Conservation (phyloP, 805 yeast genomes). For the Saturnispora sekii region DNA sequence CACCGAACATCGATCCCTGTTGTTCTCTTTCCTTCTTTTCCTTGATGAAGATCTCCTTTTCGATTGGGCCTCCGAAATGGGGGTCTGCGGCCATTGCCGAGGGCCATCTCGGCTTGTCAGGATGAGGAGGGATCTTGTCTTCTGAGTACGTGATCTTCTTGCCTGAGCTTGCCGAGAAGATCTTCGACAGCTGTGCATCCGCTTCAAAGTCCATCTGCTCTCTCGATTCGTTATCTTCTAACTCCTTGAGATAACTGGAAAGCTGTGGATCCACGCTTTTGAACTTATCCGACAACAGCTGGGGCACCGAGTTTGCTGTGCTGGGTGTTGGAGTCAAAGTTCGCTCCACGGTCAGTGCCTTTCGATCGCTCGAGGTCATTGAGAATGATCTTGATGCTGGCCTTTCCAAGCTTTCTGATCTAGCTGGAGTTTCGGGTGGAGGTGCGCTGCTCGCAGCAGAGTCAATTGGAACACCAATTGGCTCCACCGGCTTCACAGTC, state of each 20-base stretch:
- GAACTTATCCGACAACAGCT: constrained; percentile 16
- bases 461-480: no score
- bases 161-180: constrained; percentile 19
- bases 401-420: no score
- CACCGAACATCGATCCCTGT: constrained; percentile 23
- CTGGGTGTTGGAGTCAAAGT: not conserved
- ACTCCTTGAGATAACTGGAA: constrained; percentile 34
- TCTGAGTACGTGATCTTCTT: constrained; percentile 27
- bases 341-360: not conserved
- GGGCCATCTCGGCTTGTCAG: constrained; percentile 36
- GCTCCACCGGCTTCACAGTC: no score
- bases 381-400: not conserved
- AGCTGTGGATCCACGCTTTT: constrained; percentile 35
- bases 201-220: constrained; percentile 2
- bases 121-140: constrained; percentile 44
- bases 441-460: no score
- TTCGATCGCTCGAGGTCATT: not conserved
- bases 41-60: constrained; percentile 16
- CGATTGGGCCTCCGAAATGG: constrained; percentile 20
- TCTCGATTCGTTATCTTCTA: constrained; percentile 11
- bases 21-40: constrained; percentile 15
- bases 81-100: constrained; percentile 34
- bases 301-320: not conserved
- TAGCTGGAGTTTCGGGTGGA: no score
- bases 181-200: constrained; percentile 10